A percentile compares a stretch with the other conserved stretches of the same genome.
These are phyloP conservation scores for Neonectria magnoliae DNA, from an alignment of 2,329 filamentous ascomycete genomes.

Conservation along the genomic window DNA sequence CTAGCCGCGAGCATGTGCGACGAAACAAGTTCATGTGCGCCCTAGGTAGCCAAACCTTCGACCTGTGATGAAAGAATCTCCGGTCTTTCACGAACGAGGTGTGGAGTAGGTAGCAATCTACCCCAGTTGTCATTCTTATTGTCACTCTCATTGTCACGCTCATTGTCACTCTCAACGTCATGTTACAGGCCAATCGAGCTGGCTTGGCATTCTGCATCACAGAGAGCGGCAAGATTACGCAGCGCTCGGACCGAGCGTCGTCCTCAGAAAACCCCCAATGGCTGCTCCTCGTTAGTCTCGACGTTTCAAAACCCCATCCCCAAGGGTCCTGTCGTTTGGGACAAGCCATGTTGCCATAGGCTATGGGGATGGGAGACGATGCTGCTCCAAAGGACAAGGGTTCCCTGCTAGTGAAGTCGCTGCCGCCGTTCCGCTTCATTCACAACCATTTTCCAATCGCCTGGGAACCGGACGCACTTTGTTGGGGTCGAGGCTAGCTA, in stretches of 20 bases:
- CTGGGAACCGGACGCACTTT: slow-evolving; percentile 37
- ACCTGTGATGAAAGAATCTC: neutral
- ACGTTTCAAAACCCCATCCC: slow-evolving; percentile 23
- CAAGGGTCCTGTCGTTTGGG: slow-evolving; percentile 30
- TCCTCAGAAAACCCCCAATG: slow-evolving; percentile 2
- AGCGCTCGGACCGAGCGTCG: slow-evolving; percentile 11
- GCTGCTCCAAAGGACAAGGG: slow-evolving; percentile 31
- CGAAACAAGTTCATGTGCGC: neutral
- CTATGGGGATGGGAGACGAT: slow-evolving; percentile 31
- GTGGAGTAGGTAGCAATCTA: neutral
- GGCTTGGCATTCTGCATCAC: neutral
- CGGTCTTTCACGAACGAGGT: neutral
- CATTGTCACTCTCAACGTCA: slow-evolving; percentile 1
- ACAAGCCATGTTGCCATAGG: slow-evolving; percentile 14
- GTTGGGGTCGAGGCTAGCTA: slow-evolving; percentile 13
- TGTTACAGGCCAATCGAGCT: neutral
- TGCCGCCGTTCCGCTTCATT: slow-evolving; percentile 30
- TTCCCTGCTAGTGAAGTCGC: slow-evolving; percentile 31
- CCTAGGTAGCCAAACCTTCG: slow-evolving; percentile 10
- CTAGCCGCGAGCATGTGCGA: neutral
- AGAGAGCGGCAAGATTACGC: slow-evolving; percentile 16
- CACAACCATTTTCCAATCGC: slow-evolving; percentile 38
- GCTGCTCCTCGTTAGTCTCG: neutral
- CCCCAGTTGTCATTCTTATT: neutral
- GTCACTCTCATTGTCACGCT: neutral